Conservation (phyloP, 106 monocot genomes). For the Iris macrosiphon region DNA sequence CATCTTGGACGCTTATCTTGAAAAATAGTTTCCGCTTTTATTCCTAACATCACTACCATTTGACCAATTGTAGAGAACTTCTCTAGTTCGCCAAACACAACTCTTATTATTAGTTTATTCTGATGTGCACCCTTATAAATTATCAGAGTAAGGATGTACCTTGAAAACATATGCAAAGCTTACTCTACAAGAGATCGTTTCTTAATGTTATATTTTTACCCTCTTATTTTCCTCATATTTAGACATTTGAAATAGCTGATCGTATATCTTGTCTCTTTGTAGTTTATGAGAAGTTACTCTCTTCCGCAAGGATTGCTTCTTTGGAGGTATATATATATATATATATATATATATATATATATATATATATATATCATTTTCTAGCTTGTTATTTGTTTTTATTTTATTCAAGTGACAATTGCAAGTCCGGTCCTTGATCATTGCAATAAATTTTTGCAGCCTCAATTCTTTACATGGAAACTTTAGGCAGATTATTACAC, state of each 20-base stretch:
- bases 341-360: too few species aligned
- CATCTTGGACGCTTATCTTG: too few species aligned
- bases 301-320: conserved; percentile 53
- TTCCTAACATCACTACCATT: too few species aligned
- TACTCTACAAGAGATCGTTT: conserved; percentile 75
- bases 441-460: conserved; percentile 39
- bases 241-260: conserved; percentile 1
- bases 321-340: conserved; percentile 50
- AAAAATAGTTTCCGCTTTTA: too few species aligned
- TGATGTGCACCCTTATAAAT: too few species aligned
- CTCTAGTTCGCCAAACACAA: too few species aligned
- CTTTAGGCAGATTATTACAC: conserved; percentile 45
- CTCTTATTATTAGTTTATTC: too few species aligned
- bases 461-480: conserved; percentile 48
- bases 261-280: conserved; percentile 4
- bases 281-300: conserved; percentile 60
- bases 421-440: too few species aligned
- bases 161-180: conserved; percentile 47
- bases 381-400: too few species aligned
- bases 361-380: too few species aligned
- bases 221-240: not conserved
- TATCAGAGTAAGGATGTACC: conserved; percentile 55
- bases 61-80: too few species aligned
- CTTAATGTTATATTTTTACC: conserved; percentile 40
- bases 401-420: too few species aligned